Percentiles rank a stretch among this genome's conserved stretches.
These are phyloP conservation scores for Aspergillus niger DNA, from an alignment of 2,329 filamentous ascomycete species.

Conservation along the genomic window DNA sequence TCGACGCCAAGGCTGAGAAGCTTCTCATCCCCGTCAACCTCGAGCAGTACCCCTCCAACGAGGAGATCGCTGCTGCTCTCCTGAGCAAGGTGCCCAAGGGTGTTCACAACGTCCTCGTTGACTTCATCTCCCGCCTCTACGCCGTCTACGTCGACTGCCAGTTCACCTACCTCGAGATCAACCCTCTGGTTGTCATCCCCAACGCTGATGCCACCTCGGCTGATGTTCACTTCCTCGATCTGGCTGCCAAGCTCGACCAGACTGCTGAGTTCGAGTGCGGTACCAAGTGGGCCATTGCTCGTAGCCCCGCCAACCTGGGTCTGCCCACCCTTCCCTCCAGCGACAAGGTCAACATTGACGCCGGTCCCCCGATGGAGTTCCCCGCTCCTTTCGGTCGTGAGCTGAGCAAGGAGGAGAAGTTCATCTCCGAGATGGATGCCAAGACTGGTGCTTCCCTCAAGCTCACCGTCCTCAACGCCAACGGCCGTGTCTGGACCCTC, in stretches of 20 bases:
- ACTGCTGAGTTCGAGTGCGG: conserved; percentile 99
- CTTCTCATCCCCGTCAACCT: conserved; percentile 96
- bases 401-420: conserved; percentile 97
- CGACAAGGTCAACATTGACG: conserved; percentile 88
- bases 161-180: conserved; percentile 99
- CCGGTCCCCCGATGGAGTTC: conserved; percentile 97
- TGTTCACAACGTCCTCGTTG: conserved; percentile 95
- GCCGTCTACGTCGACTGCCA: conserved; percentile 99
- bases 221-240: conserved; percentile 94
- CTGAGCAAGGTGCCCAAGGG: conserved; percentile 93
- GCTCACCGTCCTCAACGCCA: conserved; percentile 90
- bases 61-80: conserved; percentile 80
- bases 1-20: conserved; percentile 98
- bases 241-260: conserved; percentile 98
- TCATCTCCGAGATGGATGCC: conserved; percentile 97
- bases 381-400: conserved; percentile 98
- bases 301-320: conserved; percentile 84
- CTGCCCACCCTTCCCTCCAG: conserved; percentile 67
- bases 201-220: conserved; percentile 90
- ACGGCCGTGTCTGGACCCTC: conserved; percentile 94
- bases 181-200: conserved; percentile 96
- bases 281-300: conserved; percentile 97
- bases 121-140: conserved; percentile 98
- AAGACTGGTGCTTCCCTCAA: conserved; percentile 99
- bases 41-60: conserved; percentile 90